Evolutionary conservation across 805 yeast genomes (phyloP), one percentile per base, ranked within the genome.

Genomic region (Cyberlindnera maritima): DNA sequence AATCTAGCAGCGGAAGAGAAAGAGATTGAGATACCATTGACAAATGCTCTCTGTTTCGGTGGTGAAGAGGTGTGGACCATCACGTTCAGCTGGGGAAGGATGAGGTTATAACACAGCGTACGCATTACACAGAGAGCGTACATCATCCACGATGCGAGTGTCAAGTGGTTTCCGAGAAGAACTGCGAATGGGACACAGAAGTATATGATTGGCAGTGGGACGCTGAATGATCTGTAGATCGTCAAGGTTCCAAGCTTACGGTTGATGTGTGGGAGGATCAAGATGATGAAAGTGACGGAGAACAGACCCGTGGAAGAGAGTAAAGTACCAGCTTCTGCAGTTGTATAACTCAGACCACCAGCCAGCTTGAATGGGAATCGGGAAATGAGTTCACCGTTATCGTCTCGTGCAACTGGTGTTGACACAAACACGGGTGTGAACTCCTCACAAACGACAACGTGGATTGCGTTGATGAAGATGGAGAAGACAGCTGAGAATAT

Each of bases 301-400:
- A 55, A 42, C 31, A 54, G 31, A 4, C 59, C 60, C 12, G 57
- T 57, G 3, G 54, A 47, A 6, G 59, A 57, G 20, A 57, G 37
- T 11, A 57, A 35, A 21, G 46, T 42, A 32, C 59, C 60, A 2
- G 60, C 54, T 15, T 57, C 58, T 17, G 45, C 41, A 2, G 60
- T 42, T 1, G 47, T 44, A 26, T 44, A 57, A 1, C 57, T 52
- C 26, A 57, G 39, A 1, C 60, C 60, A 44, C 60, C 60, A 10
- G 52, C 53, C 7, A 57, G 17, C 20, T 52, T 51, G 35, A 49
- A 51, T 14, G 60, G 60, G 39, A 57, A 48, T 6, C 36, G 32
- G 2, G 60, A 57, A 1, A 39, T 18, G 18, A 57, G 43, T 2
- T 40, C 13, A 1, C 60, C 60, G 10, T 41, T 25, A 3, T 37